Evolutionary conservation across 73 alveolate genomes (phyloP).

Genomic region (Paramecium tetraurelia): DNA sequence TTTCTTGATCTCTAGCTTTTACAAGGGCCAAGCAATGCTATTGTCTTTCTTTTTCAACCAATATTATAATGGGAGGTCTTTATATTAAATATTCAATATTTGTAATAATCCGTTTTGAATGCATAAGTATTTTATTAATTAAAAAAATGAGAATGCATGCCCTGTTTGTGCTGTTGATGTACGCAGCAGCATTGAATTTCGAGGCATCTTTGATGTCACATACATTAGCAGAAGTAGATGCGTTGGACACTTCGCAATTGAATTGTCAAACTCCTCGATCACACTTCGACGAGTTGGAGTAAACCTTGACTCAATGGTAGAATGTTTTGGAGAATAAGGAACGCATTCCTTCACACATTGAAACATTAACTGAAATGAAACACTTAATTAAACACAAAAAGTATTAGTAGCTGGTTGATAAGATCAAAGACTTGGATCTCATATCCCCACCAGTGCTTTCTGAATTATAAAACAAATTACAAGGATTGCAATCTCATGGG

Average conservation of each 20-base stretch:
- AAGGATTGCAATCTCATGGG: background rate
- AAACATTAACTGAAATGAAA: conserved; percentile 39
- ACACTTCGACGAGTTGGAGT: conserved; percentile 34
- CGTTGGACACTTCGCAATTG: conserved; percentile 18
- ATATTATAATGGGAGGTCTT: background rate
- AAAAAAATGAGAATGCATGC: background rate
- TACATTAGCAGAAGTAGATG: conserved; percentile 43
- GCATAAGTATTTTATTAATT: background rate
- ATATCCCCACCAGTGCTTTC: background rate
- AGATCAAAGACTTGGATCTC: background rate
- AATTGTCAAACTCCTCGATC: conserved; percentile 25
- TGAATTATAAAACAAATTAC: background rate
- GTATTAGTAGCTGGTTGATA: background rate
- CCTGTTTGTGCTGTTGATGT: background rate
- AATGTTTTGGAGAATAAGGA: background rate
- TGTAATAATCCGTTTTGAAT: background rate
- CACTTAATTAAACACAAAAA: conserved; percentile 17
- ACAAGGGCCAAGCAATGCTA: background rate
- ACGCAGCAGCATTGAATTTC: background rate
- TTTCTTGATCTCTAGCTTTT: background rate
- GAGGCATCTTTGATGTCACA: conserved; percentile 29
- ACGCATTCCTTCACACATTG: conserved; percentile 8
- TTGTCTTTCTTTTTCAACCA: background rate
- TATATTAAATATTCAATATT: background rate
- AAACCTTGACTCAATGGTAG: background rate